Evolutionary conservation across 495 filamentous ascomycete species (phyloP), one percentile per base, ranked within the genome.

Genomic region (Friedmanniomyces endolithicus): DNA sequence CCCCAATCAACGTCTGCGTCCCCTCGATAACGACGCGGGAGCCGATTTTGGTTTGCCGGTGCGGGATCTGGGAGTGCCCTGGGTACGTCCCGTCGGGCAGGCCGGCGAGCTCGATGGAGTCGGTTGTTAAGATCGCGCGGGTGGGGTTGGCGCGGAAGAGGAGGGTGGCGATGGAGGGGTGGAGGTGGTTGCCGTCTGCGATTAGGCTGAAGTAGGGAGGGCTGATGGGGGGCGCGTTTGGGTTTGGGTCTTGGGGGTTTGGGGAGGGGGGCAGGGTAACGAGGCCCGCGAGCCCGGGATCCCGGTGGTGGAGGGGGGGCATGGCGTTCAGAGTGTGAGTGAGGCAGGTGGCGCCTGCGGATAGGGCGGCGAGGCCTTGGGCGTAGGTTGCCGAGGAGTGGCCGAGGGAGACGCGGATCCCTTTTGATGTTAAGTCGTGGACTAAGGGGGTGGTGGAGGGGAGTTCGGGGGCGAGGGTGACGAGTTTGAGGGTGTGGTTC

Each of bases 141-240:
- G 68, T 63, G 6, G 78, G 79, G 45, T 78, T 72, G 27, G 78
- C 68, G 49, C 76, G 75, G 67, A 80, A 79, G 0, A 80, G 77
- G 53, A 84, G 74, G 40, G 76, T 75, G 49, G 81, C 73, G 7
- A 80, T 74, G 2, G 74, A 70, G 3, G 80, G 80, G 61, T 84
- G 80, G 9, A 84, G 65, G 57, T 84, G 81, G 39, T 82, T 76
- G 8, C 77, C 79, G 59, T 83, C 82, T 1, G 80, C 71, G 44
- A 84, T 83, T 6, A 84, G 63, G 11, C 77, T 76, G 63, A 77
- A 84, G 60, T 69, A 85, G 0, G 80, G 80, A 20, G 11, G 45
- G 49, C 17, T 16, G 11, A 25, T 16, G 11, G 43, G 20, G 9
- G 44, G n/a, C n/a, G n/a, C n/a, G n/a, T n/a, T n/a, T n/a, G n/a